Evolutionary conservation across 352 stramenopile species (phyloP).

Genomic region (Phytophthora pluvialis): DNA sequence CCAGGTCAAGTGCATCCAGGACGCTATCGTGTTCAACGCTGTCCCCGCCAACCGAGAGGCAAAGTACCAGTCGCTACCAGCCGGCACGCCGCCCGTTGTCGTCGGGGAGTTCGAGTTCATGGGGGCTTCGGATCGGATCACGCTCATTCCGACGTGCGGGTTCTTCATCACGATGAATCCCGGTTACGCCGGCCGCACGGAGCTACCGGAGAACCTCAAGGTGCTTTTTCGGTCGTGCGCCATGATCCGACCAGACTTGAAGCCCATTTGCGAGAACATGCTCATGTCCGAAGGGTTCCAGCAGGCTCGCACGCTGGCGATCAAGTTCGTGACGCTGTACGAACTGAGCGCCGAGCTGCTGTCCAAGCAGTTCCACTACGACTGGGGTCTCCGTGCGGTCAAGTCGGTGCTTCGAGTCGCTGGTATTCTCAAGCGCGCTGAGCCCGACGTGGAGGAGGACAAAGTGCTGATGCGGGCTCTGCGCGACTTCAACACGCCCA

Average conservation of each 20-base stretch:
- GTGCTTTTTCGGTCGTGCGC: constrained; percentile 92
- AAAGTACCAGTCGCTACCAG: constrained; percentile 94
- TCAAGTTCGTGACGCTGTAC: constrained; percentile 94
- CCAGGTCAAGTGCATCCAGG: constrained; percentile 87
- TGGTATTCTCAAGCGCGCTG: constrained; percentile 83
- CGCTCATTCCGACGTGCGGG: constrained; percentile 86
- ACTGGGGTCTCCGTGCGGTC: constrained; percentile 90
- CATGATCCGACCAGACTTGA: constrained; percentile 96
- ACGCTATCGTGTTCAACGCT: constrained; percentile 88
- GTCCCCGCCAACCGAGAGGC: constrained; percentile 93
- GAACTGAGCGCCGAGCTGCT: constrained; percentile 84
- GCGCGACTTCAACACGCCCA: constrained; percentile 89
- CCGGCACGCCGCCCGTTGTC: constrained; percentile 93
- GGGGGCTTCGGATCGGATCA: constrained; percentile 85
- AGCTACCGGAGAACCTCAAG: constrained; percentile 92
- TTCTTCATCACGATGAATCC: constrained; percentile 98
- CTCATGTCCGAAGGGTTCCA: constrained; percentile 91
- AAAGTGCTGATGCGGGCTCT: constrained; percentile 89
- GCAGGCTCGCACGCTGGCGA: constrained; percentile 87
- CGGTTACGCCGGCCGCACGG: constrained; percentile 89
- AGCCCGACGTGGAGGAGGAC: constrained; percentile 85
- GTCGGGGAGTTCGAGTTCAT: constrained; percentile 91
- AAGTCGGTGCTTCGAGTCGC: constrained; percentile 89
- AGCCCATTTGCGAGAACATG: constrained; percentile 91
- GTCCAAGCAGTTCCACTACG: constrained; percentile 93